These are phyloP conservation scores for Trichoderma guizhouense DNA, from an alignment of 2,329 filamentous ascomycete genomes.

Conservation along the genomic window DNA sequence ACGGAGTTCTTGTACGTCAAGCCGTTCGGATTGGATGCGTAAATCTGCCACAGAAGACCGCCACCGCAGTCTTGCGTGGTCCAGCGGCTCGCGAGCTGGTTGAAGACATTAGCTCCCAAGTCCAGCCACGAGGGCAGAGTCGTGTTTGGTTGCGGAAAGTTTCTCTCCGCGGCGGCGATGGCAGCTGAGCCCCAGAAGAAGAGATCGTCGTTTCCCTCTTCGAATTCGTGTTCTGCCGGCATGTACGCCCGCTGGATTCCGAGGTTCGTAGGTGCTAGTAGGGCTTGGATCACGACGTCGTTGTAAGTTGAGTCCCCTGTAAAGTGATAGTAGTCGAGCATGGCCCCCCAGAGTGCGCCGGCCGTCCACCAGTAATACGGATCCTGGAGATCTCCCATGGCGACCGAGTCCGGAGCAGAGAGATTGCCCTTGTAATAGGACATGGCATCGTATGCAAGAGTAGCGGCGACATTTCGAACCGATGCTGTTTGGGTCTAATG, in stretches of 20 bases:
- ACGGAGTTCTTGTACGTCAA: constrained; percentile 81
- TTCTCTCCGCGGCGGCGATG: constrained; percentile 65
- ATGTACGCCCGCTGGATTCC: constrained; percentile 60
- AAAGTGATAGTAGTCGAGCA: constrained; percentile 68
- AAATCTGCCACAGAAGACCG: constrained; percentile 81
- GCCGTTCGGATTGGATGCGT: constrained; percentile 66
- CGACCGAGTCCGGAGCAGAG: constrained; percentile 44
- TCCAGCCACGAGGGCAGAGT: constrained; percentile 61
- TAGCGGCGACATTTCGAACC: constrained; percentile 58
- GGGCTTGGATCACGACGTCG: constrained; percentile 53
- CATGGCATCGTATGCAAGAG: constrained; percentile 59
- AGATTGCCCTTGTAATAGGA: constrained; percentile 62
- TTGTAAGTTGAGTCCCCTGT: constrained; percentile 63
- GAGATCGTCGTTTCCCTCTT: constrained; percentile 72
- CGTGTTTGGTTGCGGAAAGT: constrained; percentile 60
- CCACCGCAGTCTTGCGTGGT: constrained; percentile 64
- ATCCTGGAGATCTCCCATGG: constrained; percentile 59
- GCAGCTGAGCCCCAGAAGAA: constrained; percentile 69
- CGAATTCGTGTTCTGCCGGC: constrained; percentile 51
- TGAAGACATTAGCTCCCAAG: constrained; percentile 68
- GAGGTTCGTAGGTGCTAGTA: constrained; percentile 53
- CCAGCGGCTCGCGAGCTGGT: constrained; percentile 68
- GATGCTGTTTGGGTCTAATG: constrained; percentile 47
- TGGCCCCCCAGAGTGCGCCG: constrained; percentile 62
- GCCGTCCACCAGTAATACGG: constrained; percentile 70